Base-by-base conservation (phyloP, 108 stramenopile species). In the Parietichytrium sp. region DNA sequence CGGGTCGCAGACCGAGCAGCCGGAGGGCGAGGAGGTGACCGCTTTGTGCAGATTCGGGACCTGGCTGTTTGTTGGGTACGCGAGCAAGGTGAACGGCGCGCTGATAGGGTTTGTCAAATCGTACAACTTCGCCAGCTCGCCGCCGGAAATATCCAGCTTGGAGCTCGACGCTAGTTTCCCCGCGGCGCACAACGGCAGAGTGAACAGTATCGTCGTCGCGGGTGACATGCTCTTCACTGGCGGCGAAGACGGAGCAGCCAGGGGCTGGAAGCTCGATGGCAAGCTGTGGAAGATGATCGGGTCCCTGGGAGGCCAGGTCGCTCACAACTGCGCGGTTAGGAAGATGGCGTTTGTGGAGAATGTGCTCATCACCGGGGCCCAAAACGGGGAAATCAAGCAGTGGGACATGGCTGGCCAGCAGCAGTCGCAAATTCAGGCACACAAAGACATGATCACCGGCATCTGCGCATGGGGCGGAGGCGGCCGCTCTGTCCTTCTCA, bases 221-320 rank as follows among this genome's bases (percentile, higher is more conserved):
- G 61, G 61, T 1, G 61, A 45, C 23, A 23, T 72, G 23, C 38
- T 72, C 6, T 72, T 72, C 42, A 72, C 61, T 8, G 61, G 38
- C 10, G 45, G 61, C 42, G 61, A 72, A 25, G 61, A 72, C 61
- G 45, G 45, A 2, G 45, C 61, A 10, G 61, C 45, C 33, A 33
- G 61, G 20, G 61, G 38, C 42, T 72, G 61, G 61, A 72, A 72
- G 42, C 61, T 72, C 20, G 61, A 72, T 42, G 38, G 45, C 38
- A 72, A 72, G 45, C n/a, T n/a, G n/a, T 72, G 61, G 61, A 72
- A 10, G 38, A 16, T 72, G 61, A 42, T 72, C 61, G 61, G 61
- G 23, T 72, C 61, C 13, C 61, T 72, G 8, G 61, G 61, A 10
- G 45, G 45, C 61, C 61, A 72, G 33, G 18, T 72, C 1, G 61